Evolutionary conservation across 257 asterid genomes (phyloP).

Genomic region (Dorcoceras hygrometricum): DNA sequence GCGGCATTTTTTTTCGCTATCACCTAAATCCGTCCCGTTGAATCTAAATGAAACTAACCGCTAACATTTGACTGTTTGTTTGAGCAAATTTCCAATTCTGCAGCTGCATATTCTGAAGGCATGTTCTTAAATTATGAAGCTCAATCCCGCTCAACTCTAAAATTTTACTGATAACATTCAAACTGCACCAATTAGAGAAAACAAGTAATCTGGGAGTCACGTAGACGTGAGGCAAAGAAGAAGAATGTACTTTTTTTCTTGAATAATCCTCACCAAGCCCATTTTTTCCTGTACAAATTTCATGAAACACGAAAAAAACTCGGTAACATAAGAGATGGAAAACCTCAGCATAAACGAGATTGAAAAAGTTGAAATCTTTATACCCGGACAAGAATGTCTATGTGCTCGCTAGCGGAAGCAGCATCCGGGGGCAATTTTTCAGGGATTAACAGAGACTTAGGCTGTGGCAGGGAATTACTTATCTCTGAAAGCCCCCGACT

Average conservation of each 20-base stretch:
- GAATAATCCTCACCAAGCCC: constrained; percentile 66
- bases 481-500: constrained; percentile 76
- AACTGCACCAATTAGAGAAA: background rate
- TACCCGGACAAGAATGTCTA: constrained; percentile 66
- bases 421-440: constrained; percentile 35
- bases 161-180: constrained; percentile 54
- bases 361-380: background rate
- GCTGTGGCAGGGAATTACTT: constrained; percentile 62
- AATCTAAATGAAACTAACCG: constrained; percentile 41
- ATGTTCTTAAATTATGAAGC: constrained; percentile 55
- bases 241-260: constrained; percentile 60
- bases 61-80: constrained; percentile 67
- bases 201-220: background rate
- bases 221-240: background rate
- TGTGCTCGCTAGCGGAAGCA: constrained; percentile 40
- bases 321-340: constrained; percentile 5
- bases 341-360: background rate
- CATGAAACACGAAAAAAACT: constrained; percentile 2
- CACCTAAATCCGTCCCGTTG: background rate
- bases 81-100: constrained; percentile 91
- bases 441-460: constrained; percentile 45
- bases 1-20: no score
- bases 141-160: constrained; percentile 74
- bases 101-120: constrained; percentile 73
- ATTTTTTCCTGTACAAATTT: constrained; percentile 60